These are phyloP conservation scores for Anisodus tanguticus DNA, from an alignment of 257 asterid genomes.

Conservation along the genomic window DNA sequence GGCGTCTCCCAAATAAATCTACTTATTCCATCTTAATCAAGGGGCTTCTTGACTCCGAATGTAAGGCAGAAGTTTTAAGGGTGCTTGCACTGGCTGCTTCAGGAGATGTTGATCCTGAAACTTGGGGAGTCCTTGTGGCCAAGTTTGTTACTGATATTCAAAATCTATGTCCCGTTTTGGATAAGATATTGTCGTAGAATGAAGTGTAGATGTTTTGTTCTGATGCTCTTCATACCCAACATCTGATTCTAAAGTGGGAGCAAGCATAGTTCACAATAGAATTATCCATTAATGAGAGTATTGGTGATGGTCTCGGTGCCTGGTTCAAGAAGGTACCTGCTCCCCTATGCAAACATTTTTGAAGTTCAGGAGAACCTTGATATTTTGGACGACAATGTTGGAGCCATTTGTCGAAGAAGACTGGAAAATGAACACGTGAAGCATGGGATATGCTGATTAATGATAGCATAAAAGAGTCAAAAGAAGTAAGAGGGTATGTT, in stretches of 20 bases:
- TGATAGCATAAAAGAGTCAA: not conserved
- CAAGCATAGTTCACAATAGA: not conserved
- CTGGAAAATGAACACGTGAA: not conserved
- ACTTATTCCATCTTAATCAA: constrained; percentile 65
- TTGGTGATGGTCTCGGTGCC: not conserved
- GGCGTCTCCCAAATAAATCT: constrained; percentile 60
- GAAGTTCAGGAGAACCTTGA: constrained; percentile 21
- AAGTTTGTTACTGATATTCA: constrained; percentile 38
- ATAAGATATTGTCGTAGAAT: constrained; percentile 33
- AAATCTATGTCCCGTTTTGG: constrained; percentile 33
- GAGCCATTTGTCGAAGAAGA: not conserved
- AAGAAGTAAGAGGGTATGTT: not conserved
- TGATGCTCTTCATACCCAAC: not conserved
- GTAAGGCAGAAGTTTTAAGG: constrained; percentile 46
- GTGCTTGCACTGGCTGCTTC: constrained; percentile 58
- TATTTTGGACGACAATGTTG: not conserved
- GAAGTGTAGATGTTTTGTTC: constrained; percentile 17
- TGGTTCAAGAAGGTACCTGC: not conserved
- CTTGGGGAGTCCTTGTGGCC: constrained; percentile 50
- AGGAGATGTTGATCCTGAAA: constrained; percentile 40
- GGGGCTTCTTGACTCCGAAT: constrained; percentile 55
- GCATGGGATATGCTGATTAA: not conserved
- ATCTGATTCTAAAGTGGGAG: constrained; percentile 6
- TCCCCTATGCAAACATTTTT: constrained; percentile 17
- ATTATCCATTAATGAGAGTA: not conserved